Base-by-base conservation (phyloP, 2,329 filamentous ascomycete genomes). In the Arthrobotrys megalospora region DNA sequence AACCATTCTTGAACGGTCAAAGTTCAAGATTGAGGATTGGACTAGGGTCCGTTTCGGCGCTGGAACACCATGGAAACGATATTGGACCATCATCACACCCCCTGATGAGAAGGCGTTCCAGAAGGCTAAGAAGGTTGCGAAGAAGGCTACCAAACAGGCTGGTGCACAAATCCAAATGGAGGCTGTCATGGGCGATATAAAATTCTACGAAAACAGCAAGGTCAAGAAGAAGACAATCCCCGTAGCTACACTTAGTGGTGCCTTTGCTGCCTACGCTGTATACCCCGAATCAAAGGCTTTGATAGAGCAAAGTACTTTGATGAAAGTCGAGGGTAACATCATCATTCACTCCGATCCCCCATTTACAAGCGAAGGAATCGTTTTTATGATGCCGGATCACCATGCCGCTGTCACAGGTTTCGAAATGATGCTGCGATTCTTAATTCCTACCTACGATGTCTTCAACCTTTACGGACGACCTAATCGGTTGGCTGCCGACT, bases 311-410 rank as follows among this genome's bases (percentile, higher is more conserved):
- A 98, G 96, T 0, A 97, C 95, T 0, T 86, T 99, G 76, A 89
- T 98, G 80, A 99, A 99, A 85, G 89, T 99, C 32, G 96, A 99
- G 85, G 96, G 94, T 8, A 90, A 90, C 80, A 93, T 99, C 78
- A 94, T 92, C 0, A 93, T 97, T 45, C 94, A 97, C 85, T 91
- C 91, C 0, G 89, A 90, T 11, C 91, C 92, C 7, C 90, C 93
- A 24, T 91, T 91, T 0, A 90, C 90, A 1, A 92, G 92, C 0
- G 96, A 99, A 83, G 96, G 96, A 0, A 97, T 97, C 82, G 93
- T 99, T 3, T 99, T 99, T 83, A 91, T 98, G 81, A 97, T 99
- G 94, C 96, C 96, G 3, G 96, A 99, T 84, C 89, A 92, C 0
- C 93, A 93, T 82, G 91, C 95, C n/a, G 94, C 93, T 16, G 92